Base-by-base conservation (phyloP, 129 eudicot genomes). In the Flaveria trinervia region DNA sequence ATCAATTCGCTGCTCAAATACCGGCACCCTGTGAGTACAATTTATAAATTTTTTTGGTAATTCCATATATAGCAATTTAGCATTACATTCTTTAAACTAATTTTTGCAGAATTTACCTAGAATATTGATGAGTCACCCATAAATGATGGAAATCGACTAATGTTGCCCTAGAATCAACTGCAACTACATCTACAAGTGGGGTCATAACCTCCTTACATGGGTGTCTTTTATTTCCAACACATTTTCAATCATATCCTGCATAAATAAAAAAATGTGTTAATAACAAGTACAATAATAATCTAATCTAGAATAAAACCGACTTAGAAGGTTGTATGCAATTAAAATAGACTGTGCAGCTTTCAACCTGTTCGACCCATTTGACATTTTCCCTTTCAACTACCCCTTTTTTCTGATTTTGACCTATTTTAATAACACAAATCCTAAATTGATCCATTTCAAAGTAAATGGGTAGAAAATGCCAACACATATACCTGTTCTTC, bases 191-290 rank as follows among this genome's bases (percentile, higher is more conserved):
- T 50, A 89, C 80, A 70, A 89, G 93, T 49, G 93, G 93, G 12
- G 93, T 89, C 93, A 89, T 89, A 74, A 89, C 93, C 76, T 89
- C 93, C 67, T 86, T 68, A 89, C 93, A 80, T 89, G 90, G 39
- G 93, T 89, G 70, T 89, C 93, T 86, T 89, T 89, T 82, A 89
- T 86, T 81, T 86, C 90, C 84, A 89, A 72, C 73, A 89, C 93
- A 79, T 89, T 89, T 45, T 89, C 93, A 62, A 89, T 89, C 93
- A 89, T 89, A 81, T 89, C 90, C 93, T 89, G 83, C 26, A 74
- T 14, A 1, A 22, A 52, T 64, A 64, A 15, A 13, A 13, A 15
- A 64, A 33, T n/a, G 22, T 7, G 22, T 30, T 30, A 30, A 14
- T 62, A 28, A 62, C 33, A 62, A 62, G 30, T 2, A 36, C 51